Evolutionary conservation across 441 rosid species (phyloP).

Genomic region (Croton setiger): DNA sequence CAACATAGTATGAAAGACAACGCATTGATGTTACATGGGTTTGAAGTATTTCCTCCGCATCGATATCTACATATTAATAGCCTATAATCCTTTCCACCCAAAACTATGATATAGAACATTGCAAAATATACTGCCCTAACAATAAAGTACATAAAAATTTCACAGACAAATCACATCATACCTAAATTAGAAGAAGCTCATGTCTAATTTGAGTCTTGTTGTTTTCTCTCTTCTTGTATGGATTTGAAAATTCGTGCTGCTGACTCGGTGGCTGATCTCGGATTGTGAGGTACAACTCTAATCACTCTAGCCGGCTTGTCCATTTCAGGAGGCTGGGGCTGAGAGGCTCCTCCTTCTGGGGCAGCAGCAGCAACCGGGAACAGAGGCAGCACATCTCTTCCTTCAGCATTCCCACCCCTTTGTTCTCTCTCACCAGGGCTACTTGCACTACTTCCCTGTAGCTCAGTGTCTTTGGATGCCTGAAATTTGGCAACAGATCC

Average conservation of each 20-base stretch:
- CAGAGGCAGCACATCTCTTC: constrained; percentile 29
- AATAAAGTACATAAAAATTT: not conserved
- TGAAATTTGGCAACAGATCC: constrained; percentile 25
- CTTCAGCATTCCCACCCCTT: constrained; percentile 19
- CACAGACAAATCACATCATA: constrained; percentile 16
- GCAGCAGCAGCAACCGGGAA: constrained; percentile 25
- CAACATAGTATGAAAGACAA: not conserved
- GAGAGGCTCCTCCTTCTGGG: constrained; percentile 19
- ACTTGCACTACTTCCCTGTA: constrained; percentile 57
- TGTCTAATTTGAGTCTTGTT: constrained; percentile 31
- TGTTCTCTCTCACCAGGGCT: constrained; percentile 36
- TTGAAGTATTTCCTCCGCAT: not conserved
- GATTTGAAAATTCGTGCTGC: constrained; percentile 82
- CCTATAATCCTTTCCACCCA: not conserved
- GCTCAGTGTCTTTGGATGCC: constrained; percentile 37
- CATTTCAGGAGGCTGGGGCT: constrained; percentile 16
- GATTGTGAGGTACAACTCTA: constrained; percentile 81
- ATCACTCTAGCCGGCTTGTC: constrained; percentile 52
- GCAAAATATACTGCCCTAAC: not conserved
- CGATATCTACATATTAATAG: constrained; percentile 17
- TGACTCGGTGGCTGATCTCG: constrained; percentile 68
- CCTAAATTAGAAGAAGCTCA: not conserved
- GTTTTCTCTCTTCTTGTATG: constrained; percentile 80
- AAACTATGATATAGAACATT: not conserved
- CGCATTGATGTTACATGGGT: constrained; percentile 14